Base-by-base conservation (phyloP, 2,329 filamentous ascomycete species). In the Talaromyces verruculosus region DNA sequence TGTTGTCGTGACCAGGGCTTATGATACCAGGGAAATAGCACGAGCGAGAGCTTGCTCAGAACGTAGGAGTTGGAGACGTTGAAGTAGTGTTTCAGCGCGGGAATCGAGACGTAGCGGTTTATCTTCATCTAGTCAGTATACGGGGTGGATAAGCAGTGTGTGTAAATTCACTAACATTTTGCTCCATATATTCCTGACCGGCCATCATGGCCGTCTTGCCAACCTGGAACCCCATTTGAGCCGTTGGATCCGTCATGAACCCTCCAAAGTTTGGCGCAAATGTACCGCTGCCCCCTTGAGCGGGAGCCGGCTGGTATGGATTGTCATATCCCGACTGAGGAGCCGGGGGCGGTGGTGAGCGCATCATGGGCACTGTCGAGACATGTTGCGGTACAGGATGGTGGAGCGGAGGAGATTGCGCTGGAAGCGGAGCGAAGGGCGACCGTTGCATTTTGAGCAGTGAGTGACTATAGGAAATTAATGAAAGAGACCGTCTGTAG, bases 41-140 rank as follows among this genome's bases (percentile, higher is more conserved):
- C 94, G 67, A 99, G 87, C 76, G 90, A 88, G 67, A 99, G 85
- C 81, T 99, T 99, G 81, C 90, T 92, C 76, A 96, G 84, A 76
- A 99, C 95, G 80, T 99, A 99, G 67, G 88, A 91, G 84, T 99
- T 99, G 71, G 93, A 96, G 69, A 99, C 95, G 81, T 98, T 97
- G 84, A 99, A 99, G 85, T 98, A 99, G 81, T 97, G 95, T 80
- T 99, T 99, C 53, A 99, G 85, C 19, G 92, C 92, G 15, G 91
- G 90, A 72, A 98, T 91, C 75, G 93, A 97, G 80, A 99, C 89
- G 81, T 94, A 97, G 78, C 88, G 87, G 73, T 89, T 90, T 73
- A 91, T 83, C 89, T 91, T 60, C 1, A 11, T 28, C 3, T 22
- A 35, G 28, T 65, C 37, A 63, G 61, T 58, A 53, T 33, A 39